Evolutionary conservation across 768 basidiomycete genomes (phyloP), one percentile per base, ranked within the genome.

Genomic region (Boletus rubroflammeus): DNA sequence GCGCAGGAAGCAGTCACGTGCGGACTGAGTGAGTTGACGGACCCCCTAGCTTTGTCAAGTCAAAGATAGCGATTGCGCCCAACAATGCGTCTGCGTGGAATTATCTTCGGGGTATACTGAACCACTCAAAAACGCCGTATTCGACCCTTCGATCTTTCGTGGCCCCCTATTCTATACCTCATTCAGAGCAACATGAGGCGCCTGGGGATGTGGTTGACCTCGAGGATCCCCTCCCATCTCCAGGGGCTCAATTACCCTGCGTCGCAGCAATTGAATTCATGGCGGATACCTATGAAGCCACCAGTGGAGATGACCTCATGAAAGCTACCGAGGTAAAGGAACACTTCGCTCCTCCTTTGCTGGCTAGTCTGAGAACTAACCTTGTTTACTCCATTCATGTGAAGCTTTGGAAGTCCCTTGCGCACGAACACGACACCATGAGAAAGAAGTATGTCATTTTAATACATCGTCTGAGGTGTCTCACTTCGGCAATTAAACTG

Each of bases 31-130:
- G 42, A 38, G 28, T 36, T 29, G 29, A 43, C 41, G 35, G 57
- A 59, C 29, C 29, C n/a, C 25, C 9, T 60, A 94, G 91, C 14
- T 97, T 84, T 62, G 79, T 81, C n/a, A 90, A 95, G 71, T 77
- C 85, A 61, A 86, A 85, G 65, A 90, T 98, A 48, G 81, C 88
- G 19, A 73, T 87, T 11, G 91, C 90, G 5, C 93, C 97, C 7
- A 95, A 94, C 69, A 99, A 99, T 62, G 81, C 86, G 0, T 96
- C 94, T 0, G 90, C 93, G 0, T 99, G 97, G 97, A 97, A 97
- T 70, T 99, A 97, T 70, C 80, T 98, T 10, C 83, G 96, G 56
- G 97, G 90, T 7, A 66, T 88, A n/a, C 79, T 96, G 21, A 80
- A 86, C 32, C 74, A 80, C 61, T 80, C 81, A 50, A 67, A 76